Evolutionary conservation across 1,284 basidiomycete species (phyloP).

Genomic region (Lignosus rhinocerotis): DNA sequence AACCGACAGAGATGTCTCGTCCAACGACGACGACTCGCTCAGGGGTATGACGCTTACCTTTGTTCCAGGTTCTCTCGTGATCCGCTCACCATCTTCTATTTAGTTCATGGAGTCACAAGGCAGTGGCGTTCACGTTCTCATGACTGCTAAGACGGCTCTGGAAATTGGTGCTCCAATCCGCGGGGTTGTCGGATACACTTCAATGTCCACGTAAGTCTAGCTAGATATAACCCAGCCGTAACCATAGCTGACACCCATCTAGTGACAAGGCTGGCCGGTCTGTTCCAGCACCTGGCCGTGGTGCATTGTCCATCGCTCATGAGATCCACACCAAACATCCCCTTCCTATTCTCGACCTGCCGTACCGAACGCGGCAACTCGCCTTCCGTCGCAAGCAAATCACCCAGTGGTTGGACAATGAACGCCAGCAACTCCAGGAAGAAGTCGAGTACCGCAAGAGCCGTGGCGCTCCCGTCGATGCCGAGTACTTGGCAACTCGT

Average conservation of each 20-base stretch:
- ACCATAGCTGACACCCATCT: constrained; percentile 19
- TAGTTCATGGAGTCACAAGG: constrained; percentile 98
- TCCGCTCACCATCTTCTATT: constrained; percentile 13
- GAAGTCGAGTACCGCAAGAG: constrained; percentile 69
- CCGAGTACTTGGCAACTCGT: constrained; percentile 72
- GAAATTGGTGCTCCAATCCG: constrained; percentile 94
- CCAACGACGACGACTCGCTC: constrained; percentile 95
- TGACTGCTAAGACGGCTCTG: constrained; percentile 95
- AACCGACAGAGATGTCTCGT: constrained; percentile 98
- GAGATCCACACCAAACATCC: constrained; percentile 78
- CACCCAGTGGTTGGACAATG: constrained; percentile 89
- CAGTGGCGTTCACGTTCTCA: constrained; percentile 94
- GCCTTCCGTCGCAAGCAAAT: constrained; percentile 93
- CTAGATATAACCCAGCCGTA: neutral
- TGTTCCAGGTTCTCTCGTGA: neutral
- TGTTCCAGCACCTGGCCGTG: constrained; percentile 90
- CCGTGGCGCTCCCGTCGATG: constrained; percentile 54
- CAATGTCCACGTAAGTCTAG: constrained; percentile 83
- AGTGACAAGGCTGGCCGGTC: constrained; percentile 96
- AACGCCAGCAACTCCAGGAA: constrained; percentile 79
- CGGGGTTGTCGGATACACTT: constrained; percentile 92
- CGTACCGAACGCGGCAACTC: constrained; percentile 89
- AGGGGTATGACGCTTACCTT: constrained; percentile 55
- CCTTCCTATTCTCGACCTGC: constrained; percentile 76
- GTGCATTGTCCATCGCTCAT: constrained; percentile 84